Base-by-base conservation (phyloP, 2,329 filamentous ascomycete species). In the Fusarium armeniacum region DNA sequence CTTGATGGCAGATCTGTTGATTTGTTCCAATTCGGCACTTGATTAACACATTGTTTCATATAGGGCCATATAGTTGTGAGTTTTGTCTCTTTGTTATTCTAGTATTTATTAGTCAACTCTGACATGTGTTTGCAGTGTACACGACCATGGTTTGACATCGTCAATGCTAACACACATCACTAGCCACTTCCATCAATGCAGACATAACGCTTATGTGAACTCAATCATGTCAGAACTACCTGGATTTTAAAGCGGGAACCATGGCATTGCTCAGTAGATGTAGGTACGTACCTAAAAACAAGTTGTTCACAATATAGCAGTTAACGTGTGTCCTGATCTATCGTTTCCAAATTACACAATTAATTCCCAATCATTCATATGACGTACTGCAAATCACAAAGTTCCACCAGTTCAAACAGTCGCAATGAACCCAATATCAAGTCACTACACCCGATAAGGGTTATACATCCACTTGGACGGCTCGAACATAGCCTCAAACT, bases 401-500 rank as follows among this genome's bases (percentile, higher is more conserved):
- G 26, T 18, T 15, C n/a, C 33, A 13, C 12, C 35, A 40, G 5
- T 22, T 33, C n/a, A 9, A 20, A 35, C 30, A 20, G 16, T 41
- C n/a, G 28, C 13, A 47, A 5, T 4, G 12, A 44, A 43, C 4
- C n/a, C 12, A 11, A 18, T 18, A 7, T 41, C 22, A 36, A 44
- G 1, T 6, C 13, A 26, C 66, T 49, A 76, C 24, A 75, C 56
- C 22, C 43, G 67, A 49, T 71, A 65, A 18, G 73, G 73, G 58
- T 74, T 73, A 58, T 86, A 91, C 77, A 84, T 71, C 90, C 90
- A 93, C 76, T 82, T 81, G 9, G 78, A 80, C 26, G 85, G 84
- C 45, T 87, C 84, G 73, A 93, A 89, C 10, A 89, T 82, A 12
- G 91, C 86, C 78, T 93, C 91, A 69, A 93, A 90, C 49, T 85